Base-by-base conservation (phyloP, 2,329 filamentous ascomycete genomes). In the Teratosphaeria gauchensis region DNA sequence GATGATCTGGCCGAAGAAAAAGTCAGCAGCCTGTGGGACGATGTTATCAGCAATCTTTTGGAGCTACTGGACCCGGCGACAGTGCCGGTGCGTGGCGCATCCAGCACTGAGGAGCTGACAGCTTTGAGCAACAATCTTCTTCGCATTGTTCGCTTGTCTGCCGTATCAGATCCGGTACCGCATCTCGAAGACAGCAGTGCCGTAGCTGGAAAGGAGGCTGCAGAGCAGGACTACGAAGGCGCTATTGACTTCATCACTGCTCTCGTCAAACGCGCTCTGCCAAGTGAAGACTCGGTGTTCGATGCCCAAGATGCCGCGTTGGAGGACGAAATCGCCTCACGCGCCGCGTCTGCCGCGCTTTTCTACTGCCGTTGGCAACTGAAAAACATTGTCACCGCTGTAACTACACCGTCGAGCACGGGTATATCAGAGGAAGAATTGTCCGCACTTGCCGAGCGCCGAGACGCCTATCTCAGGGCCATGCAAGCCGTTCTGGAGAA, bases 291-390 rank as follows among this genome's bases (percentile, higher is more conserved):
- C 57, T 77, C 85, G 2, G 84, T 90, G 57, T 62, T 64, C 4
- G 67, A 69, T 46, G 83, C 86, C 51, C 86, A 88, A 14, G 80
- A 86, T 30, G 88, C 91, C 62, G 85, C 85, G 51, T 77, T 89
- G 12, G 92, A 97, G 72, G 89, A 94, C 64, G 85, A 89, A 63
- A 79, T 94, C 51, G 85, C 90, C 6, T 80, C 84, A 1, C 87
- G 86, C 66, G 87, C 90, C 32, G 88, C 95, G 67, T 87, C 88
- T 64, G 81, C 86, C 1, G 80, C 88, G 55, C 81, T 91, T 53
- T 90, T 95, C 74, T 97, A 96, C 75, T 95, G 96, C 71, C 90
- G 95, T 84, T 99, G 94, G 94, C 78, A 80, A 48, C 69, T 75
- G 54, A 68, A 70, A n/a, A 63, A 64, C 16, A 66, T 78, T 52